Evolutionary conservation across 2,329 filamentous ascomycete species (phyloP), one percentile per base, ranked within the genome.

Genomic region (Cytospora piceicola): DNA sequence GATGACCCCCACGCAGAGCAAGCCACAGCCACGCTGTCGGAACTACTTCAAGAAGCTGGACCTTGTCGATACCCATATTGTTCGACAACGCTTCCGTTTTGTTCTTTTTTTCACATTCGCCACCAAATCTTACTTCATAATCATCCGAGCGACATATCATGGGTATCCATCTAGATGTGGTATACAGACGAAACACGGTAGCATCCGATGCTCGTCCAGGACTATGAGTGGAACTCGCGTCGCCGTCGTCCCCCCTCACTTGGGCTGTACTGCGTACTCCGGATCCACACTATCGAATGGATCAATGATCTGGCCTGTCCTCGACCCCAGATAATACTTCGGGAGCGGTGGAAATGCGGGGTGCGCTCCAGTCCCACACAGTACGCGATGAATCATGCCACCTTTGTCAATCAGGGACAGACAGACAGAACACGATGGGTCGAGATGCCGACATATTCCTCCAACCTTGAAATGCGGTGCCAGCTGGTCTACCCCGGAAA

Each of bases 1-100:
- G 34, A 29, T 53, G 63, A 63, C 66, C 66, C 66, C 66, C 66
- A 67, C 66, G 66, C 46, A 42, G n/a, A 22, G 46, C 49, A 51
- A 67, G 63, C 63, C 66, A 66, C 63, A 67, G 66, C 66, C 66
- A 65, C 39, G 39, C 59, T 67, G 66, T 67, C 66, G 66, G 66
- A 67, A 62, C 51, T 24, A 36, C 46, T 24, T 36, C 20, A 30
- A 51, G 15, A 62, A 15, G 55, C 58, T 62, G 57, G 55, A 32
- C 53, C 54, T 46, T 61, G 61, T 9, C 46, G 39, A 42, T 27
- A n/a, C n/a, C n/a, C n/a, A 51, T n/a, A 53, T 56, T 29, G 24
- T 53, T 46, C 49, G 46, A 62, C 27, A 42, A 22, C 15, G 54
- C 53, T 58, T 62, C 30, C 24, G 20, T 39, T 52, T 34, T 54